These are phyloP conservation scores for Periconia macrospinosa DNA, from an alignment of 2,329 filamentous ascomycete species.

Conservation along the genomic window DNA sequence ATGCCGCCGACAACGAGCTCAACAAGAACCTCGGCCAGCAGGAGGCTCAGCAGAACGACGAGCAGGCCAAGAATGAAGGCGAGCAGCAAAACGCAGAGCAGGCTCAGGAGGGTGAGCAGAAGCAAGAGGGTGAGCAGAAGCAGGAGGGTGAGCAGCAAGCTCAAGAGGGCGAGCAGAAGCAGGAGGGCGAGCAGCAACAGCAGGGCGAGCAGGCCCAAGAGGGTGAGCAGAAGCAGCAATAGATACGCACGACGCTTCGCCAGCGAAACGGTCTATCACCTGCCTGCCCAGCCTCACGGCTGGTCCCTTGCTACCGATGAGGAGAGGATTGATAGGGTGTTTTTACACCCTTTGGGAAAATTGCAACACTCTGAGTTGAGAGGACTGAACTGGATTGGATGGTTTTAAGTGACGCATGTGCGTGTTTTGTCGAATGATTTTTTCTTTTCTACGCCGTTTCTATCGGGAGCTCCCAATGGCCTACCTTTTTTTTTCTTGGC, in stretches of 20 bases:
- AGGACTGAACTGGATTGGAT: too few species aligned
- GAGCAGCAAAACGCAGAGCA: slow-evolving; percentile 5
- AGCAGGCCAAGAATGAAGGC: slow-evolving; percentile 6
- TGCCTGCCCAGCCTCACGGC: neutral
- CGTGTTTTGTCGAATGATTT: too few species aligned
- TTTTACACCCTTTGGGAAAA: too few species aligned
- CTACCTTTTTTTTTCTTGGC: neutral
- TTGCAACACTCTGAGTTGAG: too few species aligned
- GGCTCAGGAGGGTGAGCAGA: slow-evolving; percentile 3
- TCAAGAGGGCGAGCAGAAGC: slow-evolving; percentile 5
- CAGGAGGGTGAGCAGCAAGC: slow-evolving; percentile 3
- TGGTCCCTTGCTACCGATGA: neutral
- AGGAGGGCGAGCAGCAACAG: slow-evolving; percentile 4
- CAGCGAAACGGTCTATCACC: neutral
- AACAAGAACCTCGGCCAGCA: slow-evolving; percentile 23
- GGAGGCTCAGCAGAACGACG: slow-evolving; percentile 16
- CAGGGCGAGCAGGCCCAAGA: slow-evolving; percentile 3
- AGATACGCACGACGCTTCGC: neutral
- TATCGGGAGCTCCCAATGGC: too few species aligned
- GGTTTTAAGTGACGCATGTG: too few species aligned
- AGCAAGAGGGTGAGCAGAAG: slow-evolving; percentile 17
- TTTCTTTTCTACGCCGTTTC: too few species aligned
- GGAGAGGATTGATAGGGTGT: too few species aligned
- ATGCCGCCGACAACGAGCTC: slow-evolving; percentile 23
- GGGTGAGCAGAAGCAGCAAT: slow-evolving; percentile 1